Evolutionary conservation across 345 rosid species (phyloP), one percentile per base, ranked within the genome.

Genomic region (Mallotus nudiflorus): DNA sequence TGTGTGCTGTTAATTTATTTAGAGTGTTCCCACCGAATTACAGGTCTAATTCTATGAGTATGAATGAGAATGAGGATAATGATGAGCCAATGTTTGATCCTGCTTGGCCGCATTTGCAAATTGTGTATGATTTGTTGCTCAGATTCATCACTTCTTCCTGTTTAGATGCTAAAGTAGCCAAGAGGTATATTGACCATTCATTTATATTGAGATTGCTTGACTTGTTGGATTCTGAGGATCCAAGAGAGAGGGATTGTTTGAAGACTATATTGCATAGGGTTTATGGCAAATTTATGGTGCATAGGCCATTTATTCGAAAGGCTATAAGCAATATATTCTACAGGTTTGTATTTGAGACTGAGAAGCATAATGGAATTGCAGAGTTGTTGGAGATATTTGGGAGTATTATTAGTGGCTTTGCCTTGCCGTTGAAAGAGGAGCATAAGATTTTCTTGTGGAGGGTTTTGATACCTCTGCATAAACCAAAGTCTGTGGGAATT

Each of bases 251-350:
- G 67, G 97, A 92, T 66, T 87, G 89, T 75, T 81, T 92, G 70
- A 92, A 92, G 86, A 83, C 89, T 18, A 82, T 85, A 65, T 66
- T 90, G 75, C 97, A 92, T 42, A 81, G 92, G 57, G 82, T 85
- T 12, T 89, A 89, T 65, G 93, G 97, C 46, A 92, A 90, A 55
- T 92, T 92, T 75, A 92, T 88, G 97, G 97, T 90, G 66, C 96
- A 92, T 50, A 85, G 97, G 68, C 97, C 93, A 0, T 90, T 92
- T 72, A 79, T 92, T 25, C 83, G 97, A 37, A 92, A 87, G 85
- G 81, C 89, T 1, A 84, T 92, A 46, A 85, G 92, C 78, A 84
- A 88, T 75, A 87, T 92, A 65, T 83, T 90, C 78, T 86, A 87
- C 69, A 68, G 90, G 76, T 90, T 92, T 63, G 88, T 90, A 66